A percentile compares a stretch with the other conserved stretches of the same genome.
Evolutionary conservation across 768 basidiomycete species (phyloP).

Genomic region (Termitomyces bulborhizus): DNA sequence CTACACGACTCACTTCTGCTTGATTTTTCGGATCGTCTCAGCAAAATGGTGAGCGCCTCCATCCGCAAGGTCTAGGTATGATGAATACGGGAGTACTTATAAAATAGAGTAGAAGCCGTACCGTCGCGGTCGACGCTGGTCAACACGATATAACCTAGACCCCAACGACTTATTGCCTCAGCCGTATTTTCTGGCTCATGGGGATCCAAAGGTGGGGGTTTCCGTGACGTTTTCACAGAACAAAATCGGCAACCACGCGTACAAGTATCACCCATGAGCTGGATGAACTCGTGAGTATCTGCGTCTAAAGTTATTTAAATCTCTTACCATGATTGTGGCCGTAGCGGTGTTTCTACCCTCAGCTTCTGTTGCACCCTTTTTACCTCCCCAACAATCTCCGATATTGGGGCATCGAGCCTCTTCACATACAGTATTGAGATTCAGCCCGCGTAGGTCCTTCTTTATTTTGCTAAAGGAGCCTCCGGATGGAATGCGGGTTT

Average conservation of each 20-base stretch:
- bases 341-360: constrained; percentile 83
- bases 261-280: constrained; percentile 99
- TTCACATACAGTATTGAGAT: constrained; percentile 95
- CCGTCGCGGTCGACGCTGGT: constrained; percentile 97
- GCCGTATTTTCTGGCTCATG: constrained; percentile 98
- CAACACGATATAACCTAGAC: constrained; percentile 94
- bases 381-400: constrained; percentile 99
- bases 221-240: constrained; percentile 87
- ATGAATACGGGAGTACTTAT: not conserved
- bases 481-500: constrained; percentile 89
- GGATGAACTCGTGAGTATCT: constrained; percentile 4
- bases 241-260: constrained; percentile 98
- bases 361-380: constrained; percentile 53
- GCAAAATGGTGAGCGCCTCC: constrained; percentile 94
- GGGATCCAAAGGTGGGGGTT: constrained; percentile 87
- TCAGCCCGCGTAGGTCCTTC: constrained; percentile 88
- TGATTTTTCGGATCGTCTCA: constrained; percentile 90
- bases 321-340: constrained; percentile 92
- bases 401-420: constrained; percentile 99
- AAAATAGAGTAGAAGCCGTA: constrained; percentile 26
- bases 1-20: constrained; percentile 67
- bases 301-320: not conserved
- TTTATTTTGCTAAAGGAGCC: constrained; percentile 88
- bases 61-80: constrained; percentile 73
- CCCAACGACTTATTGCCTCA: constrained; percentile 97